Conservation (phyloP, 768 basidiomycete species). For the Leucosporidium yakuticum region DNA sequence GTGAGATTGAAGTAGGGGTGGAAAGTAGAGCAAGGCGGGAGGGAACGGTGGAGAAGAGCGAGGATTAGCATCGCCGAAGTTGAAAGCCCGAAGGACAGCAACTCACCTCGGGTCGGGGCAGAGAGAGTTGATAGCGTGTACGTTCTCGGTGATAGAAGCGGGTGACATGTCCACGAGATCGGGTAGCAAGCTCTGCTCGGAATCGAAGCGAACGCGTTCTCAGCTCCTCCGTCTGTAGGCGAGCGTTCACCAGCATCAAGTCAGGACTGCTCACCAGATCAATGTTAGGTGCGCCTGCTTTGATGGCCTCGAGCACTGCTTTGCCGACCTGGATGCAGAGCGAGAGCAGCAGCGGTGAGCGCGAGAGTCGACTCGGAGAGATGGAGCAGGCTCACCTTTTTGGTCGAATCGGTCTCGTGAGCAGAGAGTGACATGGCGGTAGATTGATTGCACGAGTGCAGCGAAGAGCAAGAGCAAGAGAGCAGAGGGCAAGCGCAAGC, state of each 20-base stretch:
- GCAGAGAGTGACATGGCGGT: background rate
- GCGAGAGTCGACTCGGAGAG: background rate
- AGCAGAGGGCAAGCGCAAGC: too few relatives aligned
- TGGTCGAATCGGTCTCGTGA: background rate
- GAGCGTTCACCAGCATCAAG: background rate
- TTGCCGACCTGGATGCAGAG: constrained; percentile 16
- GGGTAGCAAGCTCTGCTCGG: constrained; percentile 11
- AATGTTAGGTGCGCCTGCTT: constrained; percentile 25
- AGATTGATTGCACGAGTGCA: background rate
- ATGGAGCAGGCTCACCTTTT: background rate
- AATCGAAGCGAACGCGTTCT: background rate
- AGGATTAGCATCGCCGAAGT: background rate
- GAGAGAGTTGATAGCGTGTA: constrained; percentile 45
- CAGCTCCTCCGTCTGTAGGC: too few relatives aligned
- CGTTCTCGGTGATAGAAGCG: constrained; percentile 52
- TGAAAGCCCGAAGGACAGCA: background rate
- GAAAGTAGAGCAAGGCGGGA: too few relatives aligned
- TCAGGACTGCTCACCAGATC: constrained; percentile 13
- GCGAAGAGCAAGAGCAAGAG: background rate
- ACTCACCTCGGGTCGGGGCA: constrained; percentile 30
- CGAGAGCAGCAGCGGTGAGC: background rate
- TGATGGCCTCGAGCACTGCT: constrained; percentile 21
- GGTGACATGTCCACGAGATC: constrained; percentile 39
- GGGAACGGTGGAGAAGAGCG: too few relatives aligned
- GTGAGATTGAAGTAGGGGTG: background rate